A percentile compares a stretch with the other conserved stretches of the same genome.
phyloP scores from a whole-genome alignment of 2,329 filamentous ascomycete genomes.

The Colletotrichum shisoi region DNA sequence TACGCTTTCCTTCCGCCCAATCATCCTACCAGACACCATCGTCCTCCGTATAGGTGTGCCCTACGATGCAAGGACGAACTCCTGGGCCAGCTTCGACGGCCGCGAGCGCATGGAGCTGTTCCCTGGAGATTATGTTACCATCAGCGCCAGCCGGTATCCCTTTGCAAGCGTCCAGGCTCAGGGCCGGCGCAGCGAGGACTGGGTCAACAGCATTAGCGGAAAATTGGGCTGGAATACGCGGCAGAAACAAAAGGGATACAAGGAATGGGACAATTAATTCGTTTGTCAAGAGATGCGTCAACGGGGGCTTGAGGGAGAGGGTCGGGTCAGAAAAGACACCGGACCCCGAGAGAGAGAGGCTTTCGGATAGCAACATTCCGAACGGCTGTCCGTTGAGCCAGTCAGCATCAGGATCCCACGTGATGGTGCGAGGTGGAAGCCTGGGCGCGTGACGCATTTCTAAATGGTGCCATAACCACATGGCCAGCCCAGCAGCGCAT shows the following conservation, averaged over 20 bases:
- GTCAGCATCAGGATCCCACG: slow-evolving; percentile 3
- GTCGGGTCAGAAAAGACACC: not conserved
- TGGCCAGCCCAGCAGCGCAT: not conserved
- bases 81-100: slow-evolving; percentile 98
- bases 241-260: slow-evolving; percentile 74
- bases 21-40: slow-evolving; percentile 95
- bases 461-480: slow-evolving; percentile 17
- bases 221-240: slow-evolving; percentile 84
- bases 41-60: slow-evolving; percentile 93
- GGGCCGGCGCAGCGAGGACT: slow-evolving; percentile 75
- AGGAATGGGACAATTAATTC: slow-evolving; percentile 54
- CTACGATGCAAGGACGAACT: slow-evolving; percentile 85
- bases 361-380: slow-evolving; percentile 18
- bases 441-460: slow-evolving; percentile 16
- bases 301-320: too few species aligned
- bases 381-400: slow-evolving; percentile 8
- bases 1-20: slow-evolving; percentile 93
- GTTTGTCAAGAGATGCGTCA: not conserved
- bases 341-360: slow-evolving; percentile 7
- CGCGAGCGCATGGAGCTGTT: slow-evolving; percentile 82
- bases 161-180: slow-evolving; percentile 79
- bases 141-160: slow-evolving; percentile 80
- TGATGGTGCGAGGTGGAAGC: not conserved
- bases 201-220: slow-evolving; percentile 80
- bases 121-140: slow-evolving; percentile 84